These are phyloP conservation scores for Epichloe sp. DNA, from an alignment of 2,329 filamentous ascomycete genomes.

Conservation along the genomic window DNA sequence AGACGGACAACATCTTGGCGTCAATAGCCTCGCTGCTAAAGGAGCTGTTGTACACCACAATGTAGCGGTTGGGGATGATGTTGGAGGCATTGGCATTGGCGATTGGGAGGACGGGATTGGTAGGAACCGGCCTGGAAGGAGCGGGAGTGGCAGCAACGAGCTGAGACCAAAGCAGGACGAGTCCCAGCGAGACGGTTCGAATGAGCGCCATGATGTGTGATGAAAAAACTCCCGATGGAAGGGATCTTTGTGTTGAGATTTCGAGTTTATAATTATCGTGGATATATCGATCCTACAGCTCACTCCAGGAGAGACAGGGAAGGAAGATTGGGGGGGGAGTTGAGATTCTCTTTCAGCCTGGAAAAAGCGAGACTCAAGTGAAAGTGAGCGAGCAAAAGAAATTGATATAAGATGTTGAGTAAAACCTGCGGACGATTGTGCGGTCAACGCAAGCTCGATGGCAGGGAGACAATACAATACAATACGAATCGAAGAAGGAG, in stretches of 20 bases:
- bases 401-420: not conserved
- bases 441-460: not conserved
- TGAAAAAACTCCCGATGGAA: too few species aligned
- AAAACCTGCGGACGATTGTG: not conserved
- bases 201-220: not conserved
- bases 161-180: conserved; percentile 1
- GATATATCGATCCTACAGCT: conserved; percentile 1
- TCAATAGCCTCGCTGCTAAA: conserved; percentile 34
- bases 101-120: conserved; percentile 25
- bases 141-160: not conserved
- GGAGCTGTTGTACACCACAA: conserved; percentile 50
- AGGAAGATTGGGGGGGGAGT: not conserved
- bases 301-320: not conserved
- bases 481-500: not conserved
- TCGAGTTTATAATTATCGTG: not conserved
- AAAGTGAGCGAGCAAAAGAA: not conserved
- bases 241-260: too few species aligned
- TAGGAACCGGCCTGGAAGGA: not conserved
- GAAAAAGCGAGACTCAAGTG: not conserved
- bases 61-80: conserved; percentile 44
- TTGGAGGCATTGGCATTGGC: conserved; percentile 34
- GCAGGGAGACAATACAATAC: not conserved
- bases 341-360: not conserved
- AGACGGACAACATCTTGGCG: conserved; percentile 35
- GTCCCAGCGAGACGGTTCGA: not conserved